These are phyloP conservation scores for Lyophyllum decastes DNA, from an alignment of 768 basidiomycete species.

Conservation along the genomic window DNA sequence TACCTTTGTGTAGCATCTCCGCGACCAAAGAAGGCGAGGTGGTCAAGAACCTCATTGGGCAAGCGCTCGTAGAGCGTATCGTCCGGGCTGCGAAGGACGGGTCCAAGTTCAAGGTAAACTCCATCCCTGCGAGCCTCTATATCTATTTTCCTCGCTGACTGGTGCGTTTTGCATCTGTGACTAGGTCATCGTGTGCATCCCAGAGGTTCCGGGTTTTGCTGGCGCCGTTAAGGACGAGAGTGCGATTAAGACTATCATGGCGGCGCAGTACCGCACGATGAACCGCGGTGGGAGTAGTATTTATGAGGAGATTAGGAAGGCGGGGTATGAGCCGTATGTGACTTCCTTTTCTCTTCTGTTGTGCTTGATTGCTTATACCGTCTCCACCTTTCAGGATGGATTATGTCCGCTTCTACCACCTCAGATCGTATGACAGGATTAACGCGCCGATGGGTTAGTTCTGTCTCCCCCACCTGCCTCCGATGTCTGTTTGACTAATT, in stretches of 20 bases:
- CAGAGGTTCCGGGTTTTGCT: constrained; percentile 90
- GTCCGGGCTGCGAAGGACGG: constrained; percentile 72
- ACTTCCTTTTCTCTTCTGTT: not conserved
- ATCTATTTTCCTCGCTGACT: not conserved
- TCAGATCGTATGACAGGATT: constrained; percentile 89
- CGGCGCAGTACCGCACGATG: constrained; percentile 84
- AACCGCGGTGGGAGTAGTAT: constrained; percentile 88
- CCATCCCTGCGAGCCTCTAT: not conserved
- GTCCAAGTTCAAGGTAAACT: constrained; percentile 72
- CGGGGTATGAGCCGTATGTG: constrained; percentile 77
- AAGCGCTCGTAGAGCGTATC: constrained; percentile 83
- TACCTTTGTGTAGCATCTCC: constrained; percentile 67
- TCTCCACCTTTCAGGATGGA: constrained; percentile 50
- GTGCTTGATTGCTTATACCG: not conserved
- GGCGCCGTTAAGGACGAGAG: constrained; percentile 71
- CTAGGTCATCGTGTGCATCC: constrained; percentile 84
- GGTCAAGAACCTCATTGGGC: constrained; percentile 82
- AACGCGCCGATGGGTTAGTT: constrained; percentile 68
- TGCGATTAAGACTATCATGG: constrained; percentile 81
- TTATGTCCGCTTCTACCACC: constrained; percentile 90
- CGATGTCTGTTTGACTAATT: not conserved
- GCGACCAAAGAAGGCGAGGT: constrained; percentile 61
- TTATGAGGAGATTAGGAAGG: constrained; percentile 77
- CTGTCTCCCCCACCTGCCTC: not conserved
- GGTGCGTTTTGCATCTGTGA: not conserved